Percentiles rank a stretch among this genome's conserved stretches.
Evolutionary conservation across 352 stramenopile genomes (phyloP).

Genomic region (Stramenopiles sp.): DNA sequence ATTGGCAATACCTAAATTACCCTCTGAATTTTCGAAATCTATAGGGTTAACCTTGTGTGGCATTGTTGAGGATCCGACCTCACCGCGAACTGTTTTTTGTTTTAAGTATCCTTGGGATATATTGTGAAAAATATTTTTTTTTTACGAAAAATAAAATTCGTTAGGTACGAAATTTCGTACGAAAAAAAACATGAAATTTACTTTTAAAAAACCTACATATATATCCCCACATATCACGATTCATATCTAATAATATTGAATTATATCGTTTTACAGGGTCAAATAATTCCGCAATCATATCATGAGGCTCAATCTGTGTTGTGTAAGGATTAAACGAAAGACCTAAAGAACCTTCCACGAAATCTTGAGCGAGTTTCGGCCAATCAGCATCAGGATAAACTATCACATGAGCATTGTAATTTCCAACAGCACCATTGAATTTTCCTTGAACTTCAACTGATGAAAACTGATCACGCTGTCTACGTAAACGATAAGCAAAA

Average conservation of each 20-base stretch:
- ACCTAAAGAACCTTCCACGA: constrained; percentile 16
- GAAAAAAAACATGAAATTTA: not conserved
- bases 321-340: constrained; percentile 17
- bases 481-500: constrained; percentile 17
- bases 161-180: not conserved
- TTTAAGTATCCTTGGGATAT: too few relatives aligned
- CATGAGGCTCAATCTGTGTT: constrained; percentile 20
- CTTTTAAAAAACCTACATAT: constrained; percentile 20
- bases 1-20: constrained; percentile 19
- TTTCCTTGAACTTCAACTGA: constrained; percentile 17
- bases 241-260: constrained; percentile 19
- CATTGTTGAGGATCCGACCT: constrained; percentile 20
- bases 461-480: constrained; percentile 12
- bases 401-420: constrained; percentile 19
- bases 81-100: constrained; percentile 17
- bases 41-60: constrained; percentile 23
- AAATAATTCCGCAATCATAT: constrained; percentile 18
- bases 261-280: constrained; percentile 17
- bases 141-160: constrained; percentile 2
- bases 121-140: too few relatives aligned
- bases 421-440: constrained; percentile 19
- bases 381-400: constrained; percentile 19
- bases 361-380: constrained; percentile 12
- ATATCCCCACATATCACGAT: constrained; percentile 20
- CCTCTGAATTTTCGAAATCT: constrained; percentile 21